These are phyloP conservation scores for Styphnolobium japonicum DNA, from an alignment of 306 rosid genomes.

Conservation along the genomic window DNA sequence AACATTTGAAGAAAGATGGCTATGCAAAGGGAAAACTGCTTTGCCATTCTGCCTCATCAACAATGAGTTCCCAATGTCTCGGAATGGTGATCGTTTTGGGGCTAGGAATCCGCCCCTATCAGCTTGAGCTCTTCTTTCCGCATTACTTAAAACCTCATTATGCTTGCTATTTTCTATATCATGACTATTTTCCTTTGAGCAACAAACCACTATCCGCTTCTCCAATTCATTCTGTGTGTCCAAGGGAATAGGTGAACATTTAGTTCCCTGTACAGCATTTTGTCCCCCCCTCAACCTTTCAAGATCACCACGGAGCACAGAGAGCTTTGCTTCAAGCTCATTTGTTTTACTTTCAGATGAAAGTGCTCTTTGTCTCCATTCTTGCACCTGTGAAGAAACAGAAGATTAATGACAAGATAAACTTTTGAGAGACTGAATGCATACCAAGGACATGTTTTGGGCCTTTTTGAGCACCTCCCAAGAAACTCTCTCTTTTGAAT, in stretches of 20 bases:
- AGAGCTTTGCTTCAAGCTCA: slow-evolving; percentile 46
- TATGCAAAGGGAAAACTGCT: slow-evolving; percentile 46
- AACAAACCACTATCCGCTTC: slow-evolving; percentile 75
- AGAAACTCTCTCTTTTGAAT: background rate
- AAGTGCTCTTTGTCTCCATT: slow-evolving; percentile 77
- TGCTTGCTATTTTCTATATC: slow-evolving; percentile 34
- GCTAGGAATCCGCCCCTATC: slow-evolving; percentile 17
- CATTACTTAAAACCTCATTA: slow-evolving; percentile 34
- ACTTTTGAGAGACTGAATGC: background rate
- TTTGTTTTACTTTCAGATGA: slow-evolving; percentile 53
- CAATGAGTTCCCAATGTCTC: slow-evolving; percentile 64
- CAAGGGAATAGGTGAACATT: slow-evolving; percentile 1
- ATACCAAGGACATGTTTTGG: background rate
- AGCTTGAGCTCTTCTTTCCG: slow-evolving; percentile 35
- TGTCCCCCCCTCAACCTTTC: slow-evolving; percentile 43
- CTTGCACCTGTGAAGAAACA: slow-evolving; percentile 58
- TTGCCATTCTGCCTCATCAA: slow-evolving; percentile 46
- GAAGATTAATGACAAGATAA: background rate
- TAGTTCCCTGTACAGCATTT: slow-evolving; percentile 14
- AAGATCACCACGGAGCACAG: slow-evolving; percentile 38
- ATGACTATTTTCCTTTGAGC: slow-evolving; percentile 54
- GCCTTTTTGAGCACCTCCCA: background rate
- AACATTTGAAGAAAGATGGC: slow-evolving; percentile 36
- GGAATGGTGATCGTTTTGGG: slow-evolving; percentile 48
- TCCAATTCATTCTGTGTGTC: slow-evolving; percentile 65